Conservation (phyloP, 164 flowering plant genomes). For the Amborella trichopoda region DNA sequence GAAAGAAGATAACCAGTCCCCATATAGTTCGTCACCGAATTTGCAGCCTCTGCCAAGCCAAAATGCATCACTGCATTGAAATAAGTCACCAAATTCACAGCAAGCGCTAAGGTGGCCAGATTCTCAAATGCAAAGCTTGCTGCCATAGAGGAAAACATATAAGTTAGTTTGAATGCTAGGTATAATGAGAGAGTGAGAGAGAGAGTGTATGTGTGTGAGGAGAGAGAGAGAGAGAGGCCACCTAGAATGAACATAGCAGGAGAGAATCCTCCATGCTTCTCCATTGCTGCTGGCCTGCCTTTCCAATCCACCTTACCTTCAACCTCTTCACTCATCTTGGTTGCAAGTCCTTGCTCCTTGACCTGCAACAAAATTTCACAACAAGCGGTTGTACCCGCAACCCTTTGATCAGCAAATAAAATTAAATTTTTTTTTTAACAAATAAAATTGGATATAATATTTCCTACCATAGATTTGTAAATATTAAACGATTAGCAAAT, state of each 20-base stretch:
- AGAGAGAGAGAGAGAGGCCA: too few relatives aligned
- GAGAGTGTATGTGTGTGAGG: too few relatives aligned
- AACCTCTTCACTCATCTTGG: too few relatives aligned
- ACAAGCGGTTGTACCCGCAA: too few relatives aligned
- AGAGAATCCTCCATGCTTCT: slow-evolving; percentile 45
- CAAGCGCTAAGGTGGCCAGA: slow-evolving; percentile 34
- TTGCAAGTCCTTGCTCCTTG: too few relatives aligned
- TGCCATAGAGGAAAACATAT: slow-evolving; percentile 12
- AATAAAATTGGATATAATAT: too few relatives aligned
- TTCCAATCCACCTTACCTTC: slow-evolving; percentile 75
- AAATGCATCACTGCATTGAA: slow-evolving; percentile 50
- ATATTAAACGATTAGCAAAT: too few relatives aligned
- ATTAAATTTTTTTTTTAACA: too few relatives aligned
- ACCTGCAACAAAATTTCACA: too few relatives aligned
- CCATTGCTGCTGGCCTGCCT: slow-evolving; percentile 44
- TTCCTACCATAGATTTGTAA: too few relatives aligned
- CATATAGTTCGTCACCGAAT: slow-evolving; percentile 39
- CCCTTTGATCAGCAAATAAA: too few relatives aligned
- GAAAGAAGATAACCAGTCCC: slow-evolving; percentile 46
- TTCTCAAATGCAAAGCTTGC: slow-evolving; percentile 37
- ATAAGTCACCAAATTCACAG: slow-evolving; percentile 49
- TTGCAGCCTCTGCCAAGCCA: slow-evolving; percentile 44
- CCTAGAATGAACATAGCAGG: slow-evolving; percentile 35
- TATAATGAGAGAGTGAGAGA: too few relatives aligned
- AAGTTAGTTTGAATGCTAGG: neutral